A percentile compares a stretch with the other conserved stretches of the same genome.
These are phyloP conservation scores for Spathaspora boniae DNA, from an alignment of 805 yeast genomes.

Conservation along the genomic window DNA sequence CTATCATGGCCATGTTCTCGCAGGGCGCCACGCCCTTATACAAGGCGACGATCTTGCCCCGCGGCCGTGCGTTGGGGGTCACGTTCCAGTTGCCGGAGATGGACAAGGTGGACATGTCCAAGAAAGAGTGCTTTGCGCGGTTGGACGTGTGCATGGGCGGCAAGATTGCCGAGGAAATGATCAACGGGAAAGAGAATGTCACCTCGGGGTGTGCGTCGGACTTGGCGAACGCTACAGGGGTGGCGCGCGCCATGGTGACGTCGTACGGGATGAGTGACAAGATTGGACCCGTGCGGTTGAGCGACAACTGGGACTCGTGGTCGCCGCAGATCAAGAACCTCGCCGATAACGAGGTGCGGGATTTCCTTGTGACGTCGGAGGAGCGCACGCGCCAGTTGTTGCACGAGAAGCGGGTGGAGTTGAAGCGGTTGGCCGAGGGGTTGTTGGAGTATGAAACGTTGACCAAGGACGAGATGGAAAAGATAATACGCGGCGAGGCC, in stretches of 20 bases:
- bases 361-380: conserved; percentile 70
- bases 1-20: conserved; percentile 93
- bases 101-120: conserved; percentile 94
- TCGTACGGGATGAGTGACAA: conserved; percentile 93
- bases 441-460: conserved; percentile 92
- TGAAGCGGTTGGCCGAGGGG: conserved; percentile 88
- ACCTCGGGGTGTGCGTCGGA: conserved; percentile 96
- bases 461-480: conserved; percentile 85
- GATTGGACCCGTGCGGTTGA: conserved; percentile 87
- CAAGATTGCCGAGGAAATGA: conserved; percentile 91
- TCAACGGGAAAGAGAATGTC: conserved; percentile 87
- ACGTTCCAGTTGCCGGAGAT: conserved; percentile 97
- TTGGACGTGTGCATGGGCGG: conserved; percentile 99
- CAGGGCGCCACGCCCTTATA: conserved; percentile 93
- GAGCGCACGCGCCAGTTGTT: conserved; percentile 72
- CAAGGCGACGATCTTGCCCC: conserved; percentile 94
- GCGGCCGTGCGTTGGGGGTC: conserved; percentile 95
- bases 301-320: conserved; percentile 95
- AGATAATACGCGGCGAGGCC: conserved; percentile 75
- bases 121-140: conserved; percentile 83
- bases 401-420: conserved; percentile 58
- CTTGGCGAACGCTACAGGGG: conserved; percentile 81
- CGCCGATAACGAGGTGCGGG: conserved; percentile 91
- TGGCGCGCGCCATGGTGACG: conserved; percentile 96
- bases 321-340: conserved; percentile 80